Evolutionary conservation across 345 rosid species (phyloP).

Genomic region (Firmiana major): DNA sequence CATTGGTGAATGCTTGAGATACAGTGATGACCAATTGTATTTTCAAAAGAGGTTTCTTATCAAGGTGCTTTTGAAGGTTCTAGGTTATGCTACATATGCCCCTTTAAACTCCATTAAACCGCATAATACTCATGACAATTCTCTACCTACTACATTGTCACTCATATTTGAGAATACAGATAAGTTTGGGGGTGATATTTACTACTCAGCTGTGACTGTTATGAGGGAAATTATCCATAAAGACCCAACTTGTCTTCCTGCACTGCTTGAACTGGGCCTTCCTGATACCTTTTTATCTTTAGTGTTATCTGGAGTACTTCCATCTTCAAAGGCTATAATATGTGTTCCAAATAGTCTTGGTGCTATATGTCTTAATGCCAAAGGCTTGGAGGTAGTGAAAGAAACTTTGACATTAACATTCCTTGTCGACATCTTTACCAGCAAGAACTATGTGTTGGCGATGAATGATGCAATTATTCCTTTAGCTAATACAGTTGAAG

Average conservation of each 20-base stretch:
- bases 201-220: constrained; percentile 90
- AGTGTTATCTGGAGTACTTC: constrained; percentile 72
- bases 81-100: constrained; percentile 89
- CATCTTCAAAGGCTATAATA: constrained; percentile 92
- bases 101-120: no score
- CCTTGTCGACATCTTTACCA: constrained; percentile 77
- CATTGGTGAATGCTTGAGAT: constrained; percentile 53
- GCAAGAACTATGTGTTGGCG: constrained; percentile 79
- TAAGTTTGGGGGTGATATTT: constrained; percentile 93
- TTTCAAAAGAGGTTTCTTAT: constrained; percentile 89
- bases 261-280: constrained; percentile 79
- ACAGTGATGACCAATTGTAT: constrained; percentile 51
- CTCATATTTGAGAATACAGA: constrained; percentile 63
- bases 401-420: constrained; percentile 75
- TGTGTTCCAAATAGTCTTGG: constrained; percentile 94
- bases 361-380: constrained; percentile 88
- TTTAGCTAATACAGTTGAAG: constrained; percentile 91
- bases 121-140: constrained; percentile 64
- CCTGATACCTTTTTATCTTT: constrained; percentile 91
- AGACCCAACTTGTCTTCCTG: constrained; percentile 84
- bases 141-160: constrained; percentile 71
- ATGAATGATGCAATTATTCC: constrained; percentile 97
- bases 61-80: constrained; percentile 88
- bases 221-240: constrained; percentile 98
- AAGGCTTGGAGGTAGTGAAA: constrained; percentile 88